Evolutionary conservation across 306 rosid species (phyloP).

Genomic region (Phaseolus lunatus): DNA sequence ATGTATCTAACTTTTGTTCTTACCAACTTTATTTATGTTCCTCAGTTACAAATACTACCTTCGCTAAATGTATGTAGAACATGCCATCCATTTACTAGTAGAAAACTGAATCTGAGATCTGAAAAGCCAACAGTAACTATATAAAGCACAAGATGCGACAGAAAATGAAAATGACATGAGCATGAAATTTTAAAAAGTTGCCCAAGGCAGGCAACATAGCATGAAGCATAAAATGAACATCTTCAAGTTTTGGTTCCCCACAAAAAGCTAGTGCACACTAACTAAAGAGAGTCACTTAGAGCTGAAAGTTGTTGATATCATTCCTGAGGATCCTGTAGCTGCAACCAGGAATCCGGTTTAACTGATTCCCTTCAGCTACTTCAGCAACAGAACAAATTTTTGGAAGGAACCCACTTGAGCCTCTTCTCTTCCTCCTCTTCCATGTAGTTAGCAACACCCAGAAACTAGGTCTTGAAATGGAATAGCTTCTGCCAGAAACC

Average conservation of each 20-base stretch:
- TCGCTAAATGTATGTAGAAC: constrained; percentile 27
- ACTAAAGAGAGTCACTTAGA: constrained; percentile 35
- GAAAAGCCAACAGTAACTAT: neutral
- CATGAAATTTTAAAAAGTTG: constrained; percentile 1
- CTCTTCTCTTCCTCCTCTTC: constrained; percentile 70
- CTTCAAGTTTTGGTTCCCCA: constrained; percentile 14
- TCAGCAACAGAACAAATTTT: constrained; percentile 59
- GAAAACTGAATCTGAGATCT: constrained; percentile 29
- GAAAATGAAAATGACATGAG: constrained; percentile 18
- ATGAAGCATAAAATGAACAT: constrained; percentile 29
- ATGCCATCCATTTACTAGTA: neutral
- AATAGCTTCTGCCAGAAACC: constrained; percentile 43
- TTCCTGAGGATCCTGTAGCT: constrained; percentile 65
- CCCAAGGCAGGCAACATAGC: constrained; percentile 28
- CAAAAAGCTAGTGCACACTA: neutral
- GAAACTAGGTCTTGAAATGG: constrained; percentile 56
- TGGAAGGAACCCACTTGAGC: constrained; percentile 53
- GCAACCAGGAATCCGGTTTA: constrained; percentile 61
- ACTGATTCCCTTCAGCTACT: constrained; percentile 55
- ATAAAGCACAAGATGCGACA: constrained; percentile 2
- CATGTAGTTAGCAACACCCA: constrained; percentile 66
- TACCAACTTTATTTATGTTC: neutral
- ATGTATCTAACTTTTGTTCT: neutral
- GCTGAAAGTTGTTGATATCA: constrained; percentile 56
- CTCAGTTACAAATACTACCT: neutral